Conservation (phyloP, 108 stramenopile species). For the Halocafeteria seosinensis region DNA sequence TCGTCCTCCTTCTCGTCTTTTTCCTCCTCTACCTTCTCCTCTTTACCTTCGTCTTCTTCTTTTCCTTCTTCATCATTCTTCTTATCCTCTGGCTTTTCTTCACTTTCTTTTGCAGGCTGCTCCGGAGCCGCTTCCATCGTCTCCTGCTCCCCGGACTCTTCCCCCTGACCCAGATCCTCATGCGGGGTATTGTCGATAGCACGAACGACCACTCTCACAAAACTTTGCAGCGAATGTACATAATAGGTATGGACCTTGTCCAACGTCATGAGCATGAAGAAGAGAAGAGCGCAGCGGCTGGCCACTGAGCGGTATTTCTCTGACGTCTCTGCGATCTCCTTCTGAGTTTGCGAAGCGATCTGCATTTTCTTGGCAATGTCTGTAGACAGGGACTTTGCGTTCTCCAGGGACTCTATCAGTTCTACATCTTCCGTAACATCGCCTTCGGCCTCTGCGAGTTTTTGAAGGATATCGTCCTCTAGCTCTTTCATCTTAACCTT, state of each 20-base stretch:
- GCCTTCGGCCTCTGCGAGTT: conserved; percentile 36
- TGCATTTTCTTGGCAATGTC: conserved; percentile 19
- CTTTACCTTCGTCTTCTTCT: neutral
- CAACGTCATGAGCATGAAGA: conserved; percentile 27
- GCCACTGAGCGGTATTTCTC: conserved; percentile 33
- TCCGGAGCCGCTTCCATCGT: neutral
- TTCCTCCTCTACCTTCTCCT: neutral
- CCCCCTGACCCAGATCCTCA: conserved; percentile 7
- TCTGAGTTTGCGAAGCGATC: conserved; percentile 10
- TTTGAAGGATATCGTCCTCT: conserved; percentile 38
- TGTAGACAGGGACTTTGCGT: conserved; percentile 32
- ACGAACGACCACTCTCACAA: conserved; percentile 23
- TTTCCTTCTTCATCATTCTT: neutral
- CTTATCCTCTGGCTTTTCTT: neutral
- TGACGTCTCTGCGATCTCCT: conserved; percentile 17
- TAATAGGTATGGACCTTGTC: conserved; percentile 23
- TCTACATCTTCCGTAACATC: conserved; percentile 42
- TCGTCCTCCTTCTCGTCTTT: neutral
- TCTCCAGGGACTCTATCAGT: conserved; percentile 41
- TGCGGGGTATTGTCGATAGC: conserved; percentile 20
- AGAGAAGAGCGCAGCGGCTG: conserved; percentile 20
- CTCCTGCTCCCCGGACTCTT: too few species aligned
- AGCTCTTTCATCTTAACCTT: conserved; percentile 36
- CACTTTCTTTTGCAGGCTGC: neutral
- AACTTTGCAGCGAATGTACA: conserved; percentile 26